Percentiles rank a stretch among this genome's conserved stretches.
phyloP scores from a whole-genome alignment of 148 eudicot species.

The Agrostemma githago region DNA sequence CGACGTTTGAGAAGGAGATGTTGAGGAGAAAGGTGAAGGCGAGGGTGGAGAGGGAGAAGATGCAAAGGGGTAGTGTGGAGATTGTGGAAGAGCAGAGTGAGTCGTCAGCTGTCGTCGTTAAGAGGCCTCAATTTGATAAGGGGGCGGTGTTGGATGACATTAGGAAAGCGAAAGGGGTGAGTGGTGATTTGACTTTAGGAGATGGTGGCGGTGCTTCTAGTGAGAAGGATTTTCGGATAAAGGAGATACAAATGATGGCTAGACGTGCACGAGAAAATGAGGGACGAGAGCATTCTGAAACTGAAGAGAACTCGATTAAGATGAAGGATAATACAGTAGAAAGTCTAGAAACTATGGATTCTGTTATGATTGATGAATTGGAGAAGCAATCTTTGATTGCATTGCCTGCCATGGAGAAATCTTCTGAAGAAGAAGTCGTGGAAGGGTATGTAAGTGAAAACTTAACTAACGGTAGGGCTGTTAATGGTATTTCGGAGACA shows the following conservation, averaged over 20 bases:
- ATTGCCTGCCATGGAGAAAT: constrained; percentile 1
- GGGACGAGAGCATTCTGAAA: constrained; percentile 25
- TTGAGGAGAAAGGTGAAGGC: constrained; percentile 66
- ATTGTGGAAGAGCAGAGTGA: constrained; percentile 42
- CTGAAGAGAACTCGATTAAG: constrained; percentile 18
- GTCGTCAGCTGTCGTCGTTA: constrained; percentile 18
- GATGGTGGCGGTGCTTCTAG: constrained; percentile 33
- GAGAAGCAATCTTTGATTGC: constrained; percentile 14
- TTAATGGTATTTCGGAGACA: constrained; percentile 21
- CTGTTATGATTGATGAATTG: constrained; percentile 2
- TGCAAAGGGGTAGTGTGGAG: constrained; percentile 52
- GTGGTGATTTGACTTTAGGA: constrained; percentile 20
- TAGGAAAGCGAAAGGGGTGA: constrained; percentile 34
- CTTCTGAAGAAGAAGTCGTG: not conserved
- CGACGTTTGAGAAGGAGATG: constrained; percentile 69
- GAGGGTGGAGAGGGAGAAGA: constrained; percentile 48
- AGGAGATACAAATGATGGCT: constrained; percentile 54
- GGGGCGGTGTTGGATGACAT: constrained; percentile 53
- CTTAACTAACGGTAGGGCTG: constrained; percentile 1
- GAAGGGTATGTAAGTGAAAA: constrained; percentile 16
- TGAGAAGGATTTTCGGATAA: constrained; percentile 21
- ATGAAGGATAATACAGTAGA: constrained; percentile 19
- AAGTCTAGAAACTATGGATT: constrained; percentile 4
- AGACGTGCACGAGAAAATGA: constrained; percentile 67
- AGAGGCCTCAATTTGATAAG: constrained; percentile 62